Conservation (phyloP, 352 stramenopile genomes). For the Phytophthora sp. region DNA sequence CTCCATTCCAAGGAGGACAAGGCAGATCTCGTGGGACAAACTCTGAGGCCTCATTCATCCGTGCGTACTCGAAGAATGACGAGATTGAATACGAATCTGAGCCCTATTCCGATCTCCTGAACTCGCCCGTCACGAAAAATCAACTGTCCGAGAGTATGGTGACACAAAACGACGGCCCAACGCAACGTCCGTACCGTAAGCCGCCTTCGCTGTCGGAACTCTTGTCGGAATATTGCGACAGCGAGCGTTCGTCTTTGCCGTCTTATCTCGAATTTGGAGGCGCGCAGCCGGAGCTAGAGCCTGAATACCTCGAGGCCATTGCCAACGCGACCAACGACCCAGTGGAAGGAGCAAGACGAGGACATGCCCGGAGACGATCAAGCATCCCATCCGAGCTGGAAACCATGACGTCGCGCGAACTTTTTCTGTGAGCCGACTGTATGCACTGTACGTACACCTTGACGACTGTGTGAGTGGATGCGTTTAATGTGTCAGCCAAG, state of each 20-base stretch:
- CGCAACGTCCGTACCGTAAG: conserved; percentile 43
- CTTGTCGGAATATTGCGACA: conserved; percentile 64
- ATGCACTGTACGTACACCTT: conserved; percentile 19
- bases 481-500: conserved; percentile 15
- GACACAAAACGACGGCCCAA: conserved; percentile 26
- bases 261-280: conserved; percentile 35
- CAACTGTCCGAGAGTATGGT: conserved; percentile 32
- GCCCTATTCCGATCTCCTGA: conserved; percentile 37
- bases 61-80: conserved; percentile 27
- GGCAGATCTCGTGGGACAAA: conserved; percentile 8
- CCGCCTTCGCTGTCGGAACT: conserved; percentile 57
- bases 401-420: conserved; percentile 33
- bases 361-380: conserved; percentile 29
- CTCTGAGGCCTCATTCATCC: conserved; percentile 32
- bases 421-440: conserved; percentile 30
- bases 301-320: conserved; percentile 41
- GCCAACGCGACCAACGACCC: conserved; percentile 28
- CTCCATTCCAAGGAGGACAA: conserved; percentile 13
- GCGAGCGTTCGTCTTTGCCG: conserved; percentile 36
- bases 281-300: conserved; percentile 43
- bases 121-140: conserved; percentile 36
- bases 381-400: conserved; percentile 37
- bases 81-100: conserved; percentile 12
- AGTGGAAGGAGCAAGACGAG: conserved; percentile 34
- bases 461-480: conserved; percentile 8